A percentile compares a stretch with the other conserved stretches of the same genome.
Conservation (phyloP, 2,329 filamentous ascomycete species). For the Metarhizium sp. region DNA sequence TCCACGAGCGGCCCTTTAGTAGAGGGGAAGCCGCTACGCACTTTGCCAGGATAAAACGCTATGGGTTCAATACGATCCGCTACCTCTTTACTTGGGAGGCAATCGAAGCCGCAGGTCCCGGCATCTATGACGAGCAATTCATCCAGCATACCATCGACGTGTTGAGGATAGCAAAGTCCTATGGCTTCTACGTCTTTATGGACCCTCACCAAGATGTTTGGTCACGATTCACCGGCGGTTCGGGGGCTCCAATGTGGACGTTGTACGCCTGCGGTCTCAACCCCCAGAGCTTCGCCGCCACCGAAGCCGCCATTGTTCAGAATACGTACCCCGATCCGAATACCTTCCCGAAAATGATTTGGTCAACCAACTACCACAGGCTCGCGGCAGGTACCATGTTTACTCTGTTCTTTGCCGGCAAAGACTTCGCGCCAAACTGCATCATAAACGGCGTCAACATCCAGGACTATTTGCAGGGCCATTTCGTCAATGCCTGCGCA, state of each 20-base stretch:
- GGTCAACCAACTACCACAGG: conserved; percentile 93
- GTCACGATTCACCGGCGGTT: conserved; percentile 90
- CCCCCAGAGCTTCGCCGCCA: conserved; percentile 73
- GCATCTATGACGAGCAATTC: conserved; percentile 88
- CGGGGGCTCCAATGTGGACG: conserved; percentile 96
- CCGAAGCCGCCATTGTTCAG: conserved; percentile 87
- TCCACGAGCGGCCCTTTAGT: conserved; percentile 76
- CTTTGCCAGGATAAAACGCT: conserved; percentile 76
- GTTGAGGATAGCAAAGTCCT: conserved; percentile 73
- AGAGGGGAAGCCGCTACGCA: conserved; percentile 76
- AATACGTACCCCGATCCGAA: conserved; percentile 83
- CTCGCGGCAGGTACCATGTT: conserved; percentile 85
- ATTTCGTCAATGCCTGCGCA: conserved; percentile 71
- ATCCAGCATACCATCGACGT: conserved; percentile 85
- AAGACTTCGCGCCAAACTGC: conserved; percentile 89
- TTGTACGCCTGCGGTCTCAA: conserved; percentile 89
- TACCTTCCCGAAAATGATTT: conserved; percentile 96
- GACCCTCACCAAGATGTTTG: conserved; percentile 98
- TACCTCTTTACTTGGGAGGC: conserved; percentile 99
- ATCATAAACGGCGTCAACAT: conserved; percentile 94
- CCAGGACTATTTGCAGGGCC: conserved; percentile 84
- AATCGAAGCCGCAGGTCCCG: conserved; percentile 86
- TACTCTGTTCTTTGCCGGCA: conserved; percentile 85
- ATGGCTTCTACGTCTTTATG: conserved; percentile 96
- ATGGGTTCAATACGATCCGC: conserved; percentile 91